Percentiles rank a stretch among this genome's conserved stretches.
phyloP scores from a whole-genome alignment of 2,329 filamentous ascomycete genomes.

The Hypoxylon sp. region DNA sequence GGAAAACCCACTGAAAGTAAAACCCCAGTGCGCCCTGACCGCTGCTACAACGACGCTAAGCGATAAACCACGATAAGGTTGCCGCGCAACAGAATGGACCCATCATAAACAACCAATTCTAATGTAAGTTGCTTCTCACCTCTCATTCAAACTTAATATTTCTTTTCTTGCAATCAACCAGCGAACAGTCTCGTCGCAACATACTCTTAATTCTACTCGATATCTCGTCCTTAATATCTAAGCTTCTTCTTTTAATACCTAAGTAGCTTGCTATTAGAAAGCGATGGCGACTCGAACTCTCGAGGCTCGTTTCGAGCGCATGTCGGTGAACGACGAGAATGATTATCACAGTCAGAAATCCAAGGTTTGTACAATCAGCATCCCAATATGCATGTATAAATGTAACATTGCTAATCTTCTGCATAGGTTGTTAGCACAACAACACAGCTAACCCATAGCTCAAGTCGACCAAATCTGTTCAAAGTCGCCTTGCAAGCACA shows the following conservation, averaged over 20 bases:
- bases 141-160: no score
- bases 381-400: conserved; percentile 55
- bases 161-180: no score
- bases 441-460: conserved; percentile 58
- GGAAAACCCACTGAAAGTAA: not conserved
- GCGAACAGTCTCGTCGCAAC: no score
- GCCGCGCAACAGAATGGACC: conserved; percentile 5
- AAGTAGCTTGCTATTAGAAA: not conserved
- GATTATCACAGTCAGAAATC: conserved; percentile 79
- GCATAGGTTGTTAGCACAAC: conserved; percentile 56
- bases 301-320: conserved; percentile 87
- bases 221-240: not conserved
- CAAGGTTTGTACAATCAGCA: conserved; percentile 68
- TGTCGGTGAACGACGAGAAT: conserved; percentile 91
- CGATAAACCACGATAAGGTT: not conserved
- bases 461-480: conserved; percentile 80
- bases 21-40: not conserved
- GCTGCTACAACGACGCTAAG: not conserved
- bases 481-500: conserved; percentile 86
- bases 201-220: conserved; percentile 6
- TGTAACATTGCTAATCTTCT: conserved; percentile 49
- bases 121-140: no score
- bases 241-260: not conserved
- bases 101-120: conserved; percentile 4
- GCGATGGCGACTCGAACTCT: conserved; percentile 78